Conservation (phyloP, 2,329 filamentous ascomycete species). For the Diaporthe nobilis region DNA sequence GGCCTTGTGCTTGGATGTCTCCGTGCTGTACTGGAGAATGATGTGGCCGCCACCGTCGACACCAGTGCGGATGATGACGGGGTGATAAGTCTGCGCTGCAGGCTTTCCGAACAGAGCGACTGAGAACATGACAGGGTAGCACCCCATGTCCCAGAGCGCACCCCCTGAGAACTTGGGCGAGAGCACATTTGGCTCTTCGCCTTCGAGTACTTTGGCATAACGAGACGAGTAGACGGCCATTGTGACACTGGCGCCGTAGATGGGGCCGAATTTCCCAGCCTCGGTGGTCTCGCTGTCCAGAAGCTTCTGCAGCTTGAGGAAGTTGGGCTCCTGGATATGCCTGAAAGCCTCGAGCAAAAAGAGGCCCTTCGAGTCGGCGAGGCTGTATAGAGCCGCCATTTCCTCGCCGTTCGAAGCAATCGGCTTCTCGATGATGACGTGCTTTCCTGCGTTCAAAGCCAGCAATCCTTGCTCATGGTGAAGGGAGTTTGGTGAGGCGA, state of each 20-base stretch:
- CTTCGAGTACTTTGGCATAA: slow-evolving; percentile 38
- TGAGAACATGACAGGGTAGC: slow-evolving; percentile 39
- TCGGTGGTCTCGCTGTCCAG: slow-evolving; percentile 34
- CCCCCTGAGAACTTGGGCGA: slow-evolving; percentile 40
- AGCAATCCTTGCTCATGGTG: slow-evolving; percentile 63
- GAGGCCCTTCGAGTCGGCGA: slow-evolving; percentile 45
- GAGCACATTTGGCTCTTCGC: slow-evolving; percentile 42
- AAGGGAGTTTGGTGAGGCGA: slow-evolving; percentile 63
- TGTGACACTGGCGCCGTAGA: slow-evolving; percentile 38
- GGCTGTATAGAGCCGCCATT: slow-evolving; percentile 63
- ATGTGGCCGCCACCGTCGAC: slow-evolving; percentile 40
- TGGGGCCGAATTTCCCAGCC: slow-evolving; percentile 36
- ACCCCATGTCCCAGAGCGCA: slow-evolving; percentile 40
- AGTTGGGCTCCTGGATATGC: slow-evolving; percentile 41
- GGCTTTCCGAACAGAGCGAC: slow-evolving; percentile 40
- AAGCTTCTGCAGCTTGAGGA: slow-evolving; percentile 36
- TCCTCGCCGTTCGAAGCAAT: slow-evolving; percentile 63
- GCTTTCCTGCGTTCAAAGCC: slow-evolving; percentile 64
- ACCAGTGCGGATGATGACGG: slow-evolving; percentile 39
- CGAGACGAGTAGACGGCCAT: slow-evolving; percentile 39
- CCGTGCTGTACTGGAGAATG: slow-evolving; percentile 30
- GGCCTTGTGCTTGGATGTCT: slow-evolving; percentile 38
- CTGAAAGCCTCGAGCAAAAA: slow-evolving; percentile 43
- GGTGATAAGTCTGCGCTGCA: slow-evolving; percentile 36
- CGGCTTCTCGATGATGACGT: slow-evolving; percentile 69